These are phyloP conservation scores for Cenchrus purpureus DNA, from an alignment of 176 grass and related monocot genomes.

Conservation along the genomic window DNA sequence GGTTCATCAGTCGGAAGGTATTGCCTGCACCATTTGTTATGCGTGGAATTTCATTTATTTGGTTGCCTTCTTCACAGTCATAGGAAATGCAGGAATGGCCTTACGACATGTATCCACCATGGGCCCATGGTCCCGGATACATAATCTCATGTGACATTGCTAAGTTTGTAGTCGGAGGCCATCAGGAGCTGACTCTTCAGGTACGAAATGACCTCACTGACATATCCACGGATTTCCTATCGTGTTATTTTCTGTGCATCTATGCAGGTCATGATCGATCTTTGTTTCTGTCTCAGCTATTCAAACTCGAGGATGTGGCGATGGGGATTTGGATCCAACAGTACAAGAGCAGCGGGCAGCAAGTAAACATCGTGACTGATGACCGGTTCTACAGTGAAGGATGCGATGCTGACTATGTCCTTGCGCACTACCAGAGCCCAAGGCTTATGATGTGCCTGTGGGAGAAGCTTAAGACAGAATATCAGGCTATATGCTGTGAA, in stretches of 20 bases:
- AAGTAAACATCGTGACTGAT: constrained; percentile 73
- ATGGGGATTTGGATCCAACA: constrained; percentile 96
- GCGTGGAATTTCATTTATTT: neutral
- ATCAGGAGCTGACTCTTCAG: constrained; percentile 73
- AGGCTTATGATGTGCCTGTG: constrained; percentile 86
- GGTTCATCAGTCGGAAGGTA: constrained; percentile 93
- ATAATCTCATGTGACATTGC: constrained; percentile 83
- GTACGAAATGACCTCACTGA: constrained; percentile 38
- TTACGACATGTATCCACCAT: constrained; percentile 69
- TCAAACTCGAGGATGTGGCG: constrained; percentile 96
- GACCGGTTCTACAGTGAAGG: constrained; percentile 82
- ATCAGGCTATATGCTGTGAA: constrained; percentile 76
- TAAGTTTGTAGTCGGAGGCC: constrained; percentile 76
- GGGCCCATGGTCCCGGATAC: constrained; percentile 96
- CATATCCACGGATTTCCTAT: neutral
- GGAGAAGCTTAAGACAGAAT: constrained; percentile 75
- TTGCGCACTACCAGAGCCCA: constrained; percentile 88
- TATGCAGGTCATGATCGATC: neutral
- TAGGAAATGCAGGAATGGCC: constrained; percentile 72
- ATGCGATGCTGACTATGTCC: constrained; percentile 80
- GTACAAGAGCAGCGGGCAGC: constrained; percentile 64
- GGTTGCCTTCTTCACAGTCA: constrained; percentile 34
- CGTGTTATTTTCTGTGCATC: neutral
- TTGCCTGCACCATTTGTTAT: constrained; percentile 4
- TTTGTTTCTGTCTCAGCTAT: constrained; percentile 61